Evolutionary conservation across 371 early-diverging fungal species (phyloP), one percentile per base, ranked within the genome.

Genomic region (Lichtheimia ornata): DNA sequence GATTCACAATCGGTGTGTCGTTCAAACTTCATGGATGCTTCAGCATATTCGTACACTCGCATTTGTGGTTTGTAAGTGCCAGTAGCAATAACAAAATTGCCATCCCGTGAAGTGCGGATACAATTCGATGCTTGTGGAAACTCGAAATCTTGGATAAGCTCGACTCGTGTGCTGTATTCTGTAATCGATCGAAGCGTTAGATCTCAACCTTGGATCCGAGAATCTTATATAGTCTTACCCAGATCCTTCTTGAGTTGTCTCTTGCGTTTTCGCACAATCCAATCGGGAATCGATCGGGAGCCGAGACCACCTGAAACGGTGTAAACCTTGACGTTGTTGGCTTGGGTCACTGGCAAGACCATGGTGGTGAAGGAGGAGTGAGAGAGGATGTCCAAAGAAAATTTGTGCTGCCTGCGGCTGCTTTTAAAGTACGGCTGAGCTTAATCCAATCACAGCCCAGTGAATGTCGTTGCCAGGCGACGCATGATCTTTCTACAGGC

Each of bases 61-160:
- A 99, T 91, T 69, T 96, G 97, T 17, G 99, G 99, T 74, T 98
- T 97, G 76, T 99, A 99, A 5, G 95, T 94, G 47, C 98, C 99
- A 4, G 97, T 95, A 2, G 97, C 97, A 68, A 98, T 85, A 25
- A 92, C 88, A 72, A 83, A 89, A 49, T 93, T 86, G 45, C 95
- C 91, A 76, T 98, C 97, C 11, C 84, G 75, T 2, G 98, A 95
- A 15, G 88, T 80, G 62, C 91, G 90, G 53, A 99, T 81, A 60
- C 88, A 84, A 25, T 89, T 81, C 5, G 94, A 93, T 0, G 99
- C 97, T 76, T 96, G 95, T n/a, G 99, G 96, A 71, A 98, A 98
- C 69, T 94, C 95, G 73, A 99, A 98, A 71, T 97, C 97, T 72
- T 98, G 98, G 66, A 98, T 90, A 17, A 97, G 83, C 71, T 97